Base-by-base conservation (phyloP, 2,329 filamentous ascomycete genomes). In the Shiraia bambusicola region DNA sequence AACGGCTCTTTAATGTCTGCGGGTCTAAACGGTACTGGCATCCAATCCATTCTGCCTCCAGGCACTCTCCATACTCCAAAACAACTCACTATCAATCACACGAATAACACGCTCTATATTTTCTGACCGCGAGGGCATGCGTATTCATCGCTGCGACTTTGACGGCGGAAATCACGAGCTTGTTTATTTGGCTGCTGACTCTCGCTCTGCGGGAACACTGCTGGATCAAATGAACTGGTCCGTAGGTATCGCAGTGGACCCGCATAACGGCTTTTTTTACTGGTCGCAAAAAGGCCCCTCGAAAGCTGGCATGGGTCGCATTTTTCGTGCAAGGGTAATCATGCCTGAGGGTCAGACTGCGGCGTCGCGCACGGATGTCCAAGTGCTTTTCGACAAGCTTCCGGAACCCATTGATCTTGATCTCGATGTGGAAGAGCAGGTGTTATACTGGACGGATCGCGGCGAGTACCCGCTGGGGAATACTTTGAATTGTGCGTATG, bases 401-500 rank as follows among this genome's bases (percentile, higher is more conserved):
- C 49, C 56, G 1, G 54, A 61, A 29, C 76, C 77, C 0, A 78
- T 83, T 43, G 79, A 83, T 49, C 61, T 84, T 0, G 78, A 80
- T 24, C 52, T 82, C 1, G 77, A 82, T 12, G 69, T 72, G 10
- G 61, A 67, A 0, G 55, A 58, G 2, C 56, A 70, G 19, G 66
- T 58, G 1, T 63, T 84, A 17, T 83, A 79, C 58, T 83, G 80
- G 81, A 82, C 80, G 0, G 81, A 83, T 49, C 69, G 81, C 0
- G 81, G 80, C 3, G 80, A 83, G 48, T 59, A 76, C 1, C 80
- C 80, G 0, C 55, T 62, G 7, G 80, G 80, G 0, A 81, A 80
- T 54, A 73, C 72, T 9, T 47, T 83, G 42, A 79, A 81, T 54
- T 59, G 69, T 5, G 65, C 64, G 1, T 40, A 37, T 7, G 27